Evolutionary conservation across 257 asterid genomes (phyloP).

Genomic region (Prunella vulgaris): DNA sequence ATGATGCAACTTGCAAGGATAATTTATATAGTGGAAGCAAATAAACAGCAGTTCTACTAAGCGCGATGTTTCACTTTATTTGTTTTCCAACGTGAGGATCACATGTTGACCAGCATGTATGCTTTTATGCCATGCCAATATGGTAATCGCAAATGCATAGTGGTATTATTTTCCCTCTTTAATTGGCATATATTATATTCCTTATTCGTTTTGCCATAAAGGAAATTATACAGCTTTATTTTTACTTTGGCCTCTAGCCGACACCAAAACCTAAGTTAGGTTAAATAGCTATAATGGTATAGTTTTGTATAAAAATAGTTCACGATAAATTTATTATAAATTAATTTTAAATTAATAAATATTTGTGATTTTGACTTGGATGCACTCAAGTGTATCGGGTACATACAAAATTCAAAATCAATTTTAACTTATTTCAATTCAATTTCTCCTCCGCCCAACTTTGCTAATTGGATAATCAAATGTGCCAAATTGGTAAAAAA

Average conservation of each 20-base stretch:
- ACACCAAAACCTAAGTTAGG: no score
- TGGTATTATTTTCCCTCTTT: not conserved
- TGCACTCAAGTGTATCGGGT: no score
- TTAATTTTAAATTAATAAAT: no score
- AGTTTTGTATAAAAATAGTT: no score
- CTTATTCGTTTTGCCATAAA: not conserved
- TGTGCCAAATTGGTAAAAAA: slow-evolving; percentile 90
- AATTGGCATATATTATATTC: not conserved
- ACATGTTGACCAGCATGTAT: slow-evolving; percentile 6
- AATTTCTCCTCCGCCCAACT: no score
- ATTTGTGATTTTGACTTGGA: no score
- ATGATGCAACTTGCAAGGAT: not conserved
- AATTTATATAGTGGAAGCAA: not conserved
- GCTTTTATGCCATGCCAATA: not conserved
- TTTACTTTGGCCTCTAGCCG: not conserved
- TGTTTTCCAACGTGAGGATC: not conserved
- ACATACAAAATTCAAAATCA: no score
- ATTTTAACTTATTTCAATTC: no score
- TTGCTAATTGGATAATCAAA: slow-evolving; percentile 67
- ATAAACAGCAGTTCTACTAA: not conserved
- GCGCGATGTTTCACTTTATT: not conserved
- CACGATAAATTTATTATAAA: no score
- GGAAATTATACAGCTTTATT: not conserved
- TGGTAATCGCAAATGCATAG: not conserved
- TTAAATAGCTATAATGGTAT: no score